These are phyloP conservation scores for Orbilia ellipsospora DNA, from an alignment of 2,329 filamentous ascomycete species.

Conservation along the genomic window DNA sequence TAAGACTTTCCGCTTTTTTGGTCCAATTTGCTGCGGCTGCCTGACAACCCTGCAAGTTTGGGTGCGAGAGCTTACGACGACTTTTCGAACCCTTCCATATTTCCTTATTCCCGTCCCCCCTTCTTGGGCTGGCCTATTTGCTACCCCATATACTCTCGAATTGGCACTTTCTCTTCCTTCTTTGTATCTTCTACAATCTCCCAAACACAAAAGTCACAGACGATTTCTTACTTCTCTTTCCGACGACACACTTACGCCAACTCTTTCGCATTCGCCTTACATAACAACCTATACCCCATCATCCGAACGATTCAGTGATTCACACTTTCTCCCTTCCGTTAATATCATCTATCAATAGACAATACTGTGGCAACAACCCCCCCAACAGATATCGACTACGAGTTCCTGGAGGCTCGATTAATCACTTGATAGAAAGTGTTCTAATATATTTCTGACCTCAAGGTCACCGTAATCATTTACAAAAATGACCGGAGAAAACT, in stretches of 20 bases:
- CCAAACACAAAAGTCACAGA: slow-evolving; percentile 44
- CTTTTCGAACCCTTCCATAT: slow-evolving; percentile 54
- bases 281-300: slow-evolving; percentile 38
- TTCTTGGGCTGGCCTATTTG: slow-evolving; percentile 38
- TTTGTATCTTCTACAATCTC: slow-evolving; percentile 39
- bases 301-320: slow-evolving; percentile 39
- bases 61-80: slow-evolving; percentile 54
- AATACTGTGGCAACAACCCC: slow-evolving; percentile 50
- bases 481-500: slow-evolving; percentile 53
- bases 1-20: slow-evolving; percentile 43
- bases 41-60: slow-evolving; percentile 54
- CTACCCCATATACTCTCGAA: slow-evolving; percentile 53
- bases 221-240: slow-evolving; percentile 25
- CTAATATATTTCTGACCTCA: slow-evolving; percentile 15
- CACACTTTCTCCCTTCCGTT: slow-evolving; percentile 14
- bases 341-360: slow-evolving; percentile 3
- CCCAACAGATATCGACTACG: slow-evolving; percentile 18
- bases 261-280: slow-evolving; percentile 27
- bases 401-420: slow-evolving; percentile 34
- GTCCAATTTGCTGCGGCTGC: slow-evolving; percentile 55
- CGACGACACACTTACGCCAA: slow-evolving; percentile 32
- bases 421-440: slow-evolving; percentile 33
- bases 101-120: slow-evolving; percentile 53
- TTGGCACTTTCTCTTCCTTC: slow-evolving; percentile 41
- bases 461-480: slow-evolving; percentile 17